Evolutionary conservation across 495 filamentous ascomycete genomes (phyloP).

Genomic region (Saxophila tyrrhenica): DNA sequence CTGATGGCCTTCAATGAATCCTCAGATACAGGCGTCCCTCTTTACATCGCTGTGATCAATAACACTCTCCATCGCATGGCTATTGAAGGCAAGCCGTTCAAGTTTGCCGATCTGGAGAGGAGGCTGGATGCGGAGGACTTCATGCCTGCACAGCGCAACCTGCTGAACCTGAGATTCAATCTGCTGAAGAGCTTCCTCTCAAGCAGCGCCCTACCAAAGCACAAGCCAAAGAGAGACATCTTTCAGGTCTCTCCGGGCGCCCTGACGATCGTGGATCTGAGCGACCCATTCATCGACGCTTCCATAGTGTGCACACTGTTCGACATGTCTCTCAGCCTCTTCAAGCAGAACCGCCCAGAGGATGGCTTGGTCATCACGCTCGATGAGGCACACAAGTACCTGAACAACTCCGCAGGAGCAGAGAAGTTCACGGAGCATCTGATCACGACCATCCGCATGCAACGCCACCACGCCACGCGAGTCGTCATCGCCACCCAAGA

Average conservation of each 20-base stretch:
- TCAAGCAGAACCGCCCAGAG: constrained; percentile 1
- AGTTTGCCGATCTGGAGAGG: constrained; percentile 42
- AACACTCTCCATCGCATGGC: constrained; percentile 45
- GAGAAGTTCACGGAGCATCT: constrained; percentile 49
- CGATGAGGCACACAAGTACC: constrained; percentile 50
- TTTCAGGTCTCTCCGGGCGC: constrained; percentile 35
- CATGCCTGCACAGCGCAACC: constrained; percentile 28
- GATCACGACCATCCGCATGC: constrained; percentile 52
- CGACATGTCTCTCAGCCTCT: constrained; percentile 46
- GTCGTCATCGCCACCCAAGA: constrained; percentile 70
- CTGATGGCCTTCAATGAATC: constrained; percentile 51
- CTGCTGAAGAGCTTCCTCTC: constrained; percentile 34
- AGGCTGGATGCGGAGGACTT: constrained; percentile 30
- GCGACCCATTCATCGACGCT: constrained; percentile 57
- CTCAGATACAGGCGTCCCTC: constrained; percentile 35
- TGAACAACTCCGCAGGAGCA: constrained; percentile 37
- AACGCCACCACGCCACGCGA: constrained; percentile 56
- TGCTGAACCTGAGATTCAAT: constrained; percentile 32
- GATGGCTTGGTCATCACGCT: constrained; percentile 43
- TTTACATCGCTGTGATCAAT: constrained; percentile 46
- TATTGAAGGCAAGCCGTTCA: constrained; percentile 37
- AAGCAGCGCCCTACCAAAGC: neutral
- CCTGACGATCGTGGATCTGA: constrained; percentile 65
- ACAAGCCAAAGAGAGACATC: constrained; percentile 7
- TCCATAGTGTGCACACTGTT: constrained; percentile 58